Conservation (phyloP, 2,329 filamentous ascomycete species). For the Cercospora sp. region DNA sequence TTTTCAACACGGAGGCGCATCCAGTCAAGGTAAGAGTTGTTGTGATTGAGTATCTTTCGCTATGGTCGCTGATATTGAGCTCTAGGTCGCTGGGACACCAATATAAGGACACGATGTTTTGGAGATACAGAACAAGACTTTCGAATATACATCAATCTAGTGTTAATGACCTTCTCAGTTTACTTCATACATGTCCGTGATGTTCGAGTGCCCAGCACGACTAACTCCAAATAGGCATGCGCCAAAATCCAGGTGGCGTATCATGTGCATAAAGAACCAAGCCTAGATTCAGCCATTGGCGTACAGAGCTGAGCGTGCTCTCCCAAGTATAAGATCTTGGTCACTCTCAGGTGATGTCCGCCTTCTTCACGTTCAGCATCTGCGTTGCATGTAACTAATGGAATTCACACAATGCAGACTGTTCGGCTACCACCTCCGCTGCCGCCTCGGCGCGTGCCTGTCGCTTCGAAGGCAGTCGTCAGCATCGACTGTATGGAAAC, state of each 20-base stretch:
- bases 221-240: background rate
- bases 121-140: background rate
- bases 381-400: background rate
- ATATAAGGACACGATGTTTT: constrained; percentile 1
- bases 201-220: background rate
- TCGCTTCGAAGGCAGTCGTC: background rate
- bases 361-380: background rate
- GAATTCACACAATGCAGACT: background rate
- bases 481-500: background rate
- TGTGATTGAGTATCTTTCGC: background rate
- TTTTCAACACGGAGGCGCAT: constrained; percentile 67
- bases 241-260: background rate
- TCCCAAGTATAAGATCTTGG: background rate
- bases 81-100: constrained; percentile 10
- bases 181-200: background rate
- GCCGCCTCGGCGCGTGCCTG: background rate
- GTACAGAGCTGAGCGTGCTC: background rate
- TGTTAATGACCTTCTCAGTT: background rate
- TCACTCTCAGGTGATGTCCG: background rate
- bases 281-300: constrained; percentile 4
- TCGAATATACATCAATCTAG: background rate
- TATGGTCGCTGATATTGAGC: background rate
- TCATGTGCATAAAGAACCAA: background rate
- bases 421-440: background rate
- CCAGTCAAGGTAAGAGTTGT: constrained; percentile 50